A percentile compares a stretch with the other conserved stretches of the same genome.
phyloP scores from a whole-genome alignment of 192 early-diverging fungal species.

The Umbelopsis sp. region DNA sequence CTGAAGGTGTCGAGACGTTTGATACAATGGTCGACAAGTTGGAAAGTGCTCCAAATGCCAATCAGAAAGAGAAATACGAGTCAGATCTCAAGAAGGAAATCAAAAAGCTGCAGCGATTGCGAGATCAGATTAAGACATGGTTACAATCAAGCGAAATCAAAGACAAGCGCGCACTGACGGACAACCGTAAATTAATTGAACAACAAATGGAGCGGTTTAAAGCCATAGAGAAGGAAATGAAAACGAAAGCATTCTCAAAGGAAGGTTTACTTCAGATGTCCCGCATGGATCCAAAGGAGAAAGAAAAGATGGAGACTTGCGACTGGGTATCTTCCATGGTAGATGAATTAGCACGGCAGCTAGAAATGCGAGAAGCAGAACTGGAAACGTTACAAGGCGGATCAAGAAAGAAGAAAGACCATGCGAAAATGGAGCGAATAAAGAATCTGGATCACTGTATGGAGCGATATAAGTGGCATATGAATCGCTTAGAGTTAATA shows the following conservation, averaged over 20 bases:
- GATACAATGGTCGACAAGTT: constrained; percentile 91
- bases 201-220: constrained; percentile 99
- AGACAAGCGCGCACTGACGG: constrained; percentile 88
- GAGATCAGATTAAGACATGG: constrained; percentile 99
- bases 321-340: constrained; percentile 85
- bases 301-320: constrained; percentile 84
- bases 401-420: constrained; percentile 81
- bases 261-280: constrained; percentile 83
- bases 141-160: constrained; percentile 94
- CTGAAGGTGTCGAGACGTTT: constrained; percentile 95
- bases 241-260: constrained; percentile 98
- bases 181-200: constrained; percentile 95
- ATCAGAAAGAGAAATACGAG: constrained; percentile 98
- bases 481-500: constrained; percentile 87
- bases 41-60: constrained; percentile 71
- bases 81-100: constrained; percentile 98
- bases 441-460: constrained; percentile 71
- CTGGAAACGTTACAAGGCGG: constrained; percentile 70
- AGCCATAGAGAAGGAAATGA: constrained; percentile 97
- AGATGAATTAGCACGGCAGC: constrained; percentile 83
- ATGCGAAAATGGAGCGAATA: constrained; percentile 73
- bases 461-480: constrained; percentile 93
- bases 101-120: constrained; percentile 94
- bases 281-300: constrained; percentile 93
- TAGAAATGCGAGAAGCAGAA: constrained; percentile 93